phyloP scores from a whole-genome alignment of 371 early-diverging fungal species.

The Fennellomyces sp. region DNA sequence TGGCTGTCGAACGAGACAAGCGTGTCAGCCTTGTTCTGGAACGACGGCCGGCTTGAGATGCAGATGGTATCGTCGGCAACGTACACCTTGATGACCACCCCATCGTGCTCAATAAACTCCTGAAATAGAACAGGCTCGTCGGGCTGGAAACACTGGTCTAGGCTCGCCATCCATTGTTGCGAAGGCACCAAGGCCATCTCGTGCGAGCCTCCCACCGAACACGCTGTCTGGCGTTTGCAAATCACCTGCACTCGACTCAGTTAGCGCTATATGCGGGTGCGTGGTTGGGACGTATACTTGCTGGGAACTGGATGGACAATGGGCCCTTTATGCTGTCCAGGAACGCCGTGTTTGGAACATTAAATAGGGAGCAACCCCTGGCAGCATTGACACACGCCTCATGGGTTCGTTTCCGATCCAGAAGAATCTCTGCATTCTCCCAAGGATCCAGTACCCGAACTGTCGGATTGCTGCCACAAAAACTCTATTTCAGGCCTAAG shows the following conservation, averaged over 20 bases:
- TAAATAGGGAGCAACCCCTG: not conserved
- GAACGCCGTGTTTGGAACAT: not conserved
- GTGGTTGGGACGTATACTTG: too few species aligned
- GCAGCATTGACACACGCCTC: conserved; percentile 18
- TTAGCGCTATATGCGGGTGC: not conserved
- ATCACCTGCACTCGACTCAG: conserved; percentile 21
- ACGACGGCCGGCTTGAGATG: conserved; percentile 44
- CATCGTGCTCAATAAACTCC: conserved; percentile 53
- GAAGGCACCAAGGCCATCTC: conserved; percentile 49
- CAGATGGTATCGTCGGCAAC: conserved; percentile 42
- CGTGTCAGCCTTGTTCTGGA: conserved; percentile 27
- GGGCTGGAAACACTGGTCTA: conserved; percentile 14
- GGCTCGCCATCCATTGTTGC: conserved; percentile 12
- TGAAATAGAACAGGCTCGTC: conserved; percentile 46
- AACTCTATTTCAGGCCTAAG: conserved; percentile 29
- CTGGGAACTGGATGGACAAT: conserved; percentile 30
- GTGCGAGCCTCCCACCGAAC: conserved; percentile 45
- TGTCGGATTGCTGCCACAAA: conserved; percentile 29
- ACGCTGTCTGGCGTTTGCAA: conserved; percentile 50
- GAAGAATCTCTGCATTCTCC: conserved; percentile 33
- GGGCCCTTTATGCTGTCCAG: not conserved
- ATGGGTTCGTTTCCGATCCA: conserved; percentile 35
- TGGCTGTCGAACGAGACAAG: conserved; percentile 45
- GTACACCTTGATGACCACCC: conserved; percentile 50
- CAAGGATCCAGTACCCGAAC: conserved; percentile 41